Evolutionary conservation across 805 yeast genomes (phyloP).

Genomic region (Lachancea waltii): DNA sequence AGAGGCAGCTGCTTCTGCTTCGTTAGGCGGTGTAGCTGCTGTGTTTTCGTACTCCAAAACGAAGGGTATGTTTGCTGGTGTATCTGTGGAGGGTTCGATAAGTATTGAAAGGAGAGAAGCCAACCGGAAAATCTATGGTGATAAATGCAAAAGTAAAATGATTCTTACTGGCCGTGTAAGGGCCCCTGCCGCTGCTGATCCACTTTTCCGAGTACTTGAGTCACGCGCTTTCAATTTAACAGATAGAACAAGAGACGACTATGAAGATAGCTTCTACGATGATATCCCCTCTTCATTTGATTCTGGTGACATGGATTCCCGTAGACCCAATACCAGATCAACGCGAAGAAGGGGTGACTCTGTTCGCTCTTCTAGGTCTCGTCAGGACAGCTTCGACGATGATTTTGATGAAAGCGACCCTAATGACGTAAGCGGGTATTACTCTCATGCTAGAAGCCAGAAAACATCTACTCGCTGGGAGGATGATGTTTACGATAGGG

Average conservation of each 20-base stretch:
- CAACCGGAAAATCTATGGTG: constrained; percentile 89
- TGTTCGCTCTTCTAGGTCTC: constrained; percentile 17
- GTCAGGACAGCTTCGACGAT: constrained; percentile 24
- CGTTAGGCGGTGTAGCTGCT: constrained; percentile 80
- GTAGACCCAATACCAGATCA: constrained; percentile 24
- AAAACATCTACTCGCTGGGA: constrained; percentile 59
- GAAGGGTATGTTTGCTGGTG: constrained; percentile 95
- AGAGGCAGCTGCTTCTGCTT: constrained; percentile 94
- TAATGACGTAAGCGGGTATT: constrained; percentile 39
- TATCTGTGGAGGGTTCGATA: constrained; percentile 93
- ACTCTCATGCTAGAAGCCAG: constrained; percentile 26
- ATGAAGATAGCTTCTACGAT: constrained; percentile 58
- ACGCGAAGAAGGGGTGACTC: constrained; percentile 28
- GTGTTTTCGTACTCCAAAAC: constrained; percentile 91
- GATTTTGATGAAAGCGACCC: constrained; percentile 30
- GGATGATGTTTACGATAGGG: constrained; percentile 71
- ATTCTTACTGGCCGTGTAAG: constrained; percentile 85
- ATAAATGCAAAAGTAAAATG: constrained; percentile 77
- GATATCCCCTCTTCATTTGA: constrained; percentile 44
- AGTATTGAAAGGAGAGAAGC: constrained; percentile 97
- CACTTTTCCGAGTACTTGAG: constrained; percentile 78
- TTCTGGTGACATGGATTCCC: constrained; percentile 29
- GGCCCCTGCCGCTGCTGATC: constrained; percentile 85
- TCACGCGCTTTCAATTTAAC: constrained; percentile 71
- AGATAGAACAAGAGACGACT: constrained; percentile 52